Base-by-base conservation (phyloP, 2,329 filamentous ascomycete species). In the Ophiostoma novo-ulmi region DNA sequence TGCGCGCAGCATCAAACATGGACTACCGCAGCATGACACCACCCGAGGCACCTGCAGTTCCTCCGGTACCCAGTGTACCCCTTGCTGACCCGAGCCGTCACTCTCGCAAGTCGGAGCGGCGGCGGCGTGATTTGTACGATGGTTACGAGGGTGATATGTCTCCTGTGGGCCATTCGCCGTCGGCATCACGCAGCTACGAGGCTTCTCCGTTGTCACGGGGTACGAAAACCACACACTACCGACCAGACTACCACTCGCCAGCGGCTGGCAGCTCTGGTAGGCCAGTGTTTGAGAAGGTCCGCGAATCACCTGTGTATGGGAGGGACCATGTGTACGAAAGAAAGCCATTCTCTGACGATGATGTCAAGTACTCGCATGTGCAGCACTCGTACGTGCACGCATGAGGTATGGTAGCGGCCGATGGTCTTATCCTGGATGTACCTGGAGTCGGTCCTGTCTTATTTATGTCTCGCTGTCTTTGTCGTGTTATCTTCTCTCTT, bases 261-360 rank as follows among this genome's bases (percentile, higher is more conserved):
- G 20, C 5, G n/a, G 63, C 26, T 38, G 36, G 14, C 63, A 65
- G 63, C 35, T 20, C 22, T 20, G 7, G 61, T 35, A 38, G 35
- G 31, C 17, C 35, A 13, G 4, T 39, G 7, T 65, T 39, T 39
- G 63, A 70, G 3, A 73, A 73, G 69, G 69, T 75, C 58, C 75
- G 74, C 63, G 70, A 71, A 20, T 17, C 72, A 5, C 71, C 71
- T 10, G n/a, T 26, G 1, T 75, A 73, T 26, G 48, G 63, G 26
- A 41, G 66, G 5, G 75, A 75, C 6, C 72, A 73, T 8, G 65
- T 76, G 17, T 72, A 72, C 41, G 70, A 73, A 35, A 58, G 70
- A 26, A 77, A 74, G 67, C 73, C 70, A 4, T 76, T 71, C 61
- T 74, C 72, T 0, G n/a, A 69, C 2, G 72, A 74, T 8, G 75